Evolutionary conservation across 176 grass and related monocot species (phyloP), one percentile per base, ranked within the genome.

Genomic region (Zoysia pacifica): DNA sequence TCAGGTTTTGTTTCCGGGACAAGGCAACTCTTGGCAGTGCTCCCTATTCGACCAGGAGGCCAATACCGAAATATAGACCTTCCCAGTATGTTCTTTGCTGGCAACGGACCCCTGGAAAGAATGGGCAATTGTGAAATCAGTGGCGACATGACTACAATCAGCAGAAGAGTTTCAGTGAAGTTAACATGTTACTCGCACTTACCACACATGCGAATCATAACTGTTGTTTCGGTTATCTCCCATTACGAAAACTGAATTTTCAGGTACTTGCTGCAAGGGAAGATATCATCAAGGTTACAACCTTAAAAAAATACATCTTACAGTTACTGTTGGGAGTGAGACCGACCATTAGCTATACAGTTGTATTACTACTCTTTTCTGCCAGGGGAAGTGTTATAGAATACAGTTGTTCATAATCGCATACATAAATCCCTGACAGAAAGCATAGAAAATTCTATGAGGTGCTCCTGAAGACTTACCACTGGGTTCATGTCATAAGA

Each of bases 181-280:
- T 70, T 11, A 3, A 67, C 8, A 65, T 2, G 83, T 90, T 94
- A 94, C 95, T 28, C 28, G 28, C 86, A 98, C 55, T 58, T 58
- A 58, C 55, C 55, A 58, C 76, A 98, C 78, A 81, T 98, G 95
- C 45, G 95, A 98, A 86, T 98, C 92, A 43, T 98, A 98, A 86
- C 92, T 98, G 39, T 98, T 98, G 66, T 98, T 98, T 58, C 95
- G 86, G 51, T 98, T 98, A 46, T 94, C 95, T 14, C 92, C 95
- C 95, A 98, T 98, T 64, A 98, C 95, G 76, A 98, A 98, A 65
- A 98, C 90, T 4, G 90, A 83, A 35, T 94, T 93, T 84, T 93
- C 82, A 60, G 92, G 95, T 15, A 98, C 95, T 94, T 94, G 74
- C 95, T 98, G 95, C 61, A 83, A 88, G 15, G 38, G n/a, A 69